A percentile compares a stretch with the other conserved stretches of the same genome.
Evolutionary conservation across 2,329 filamentous ascomycete species (phyloP).

Genomic region (Pezicula rhizophila): DNA sequence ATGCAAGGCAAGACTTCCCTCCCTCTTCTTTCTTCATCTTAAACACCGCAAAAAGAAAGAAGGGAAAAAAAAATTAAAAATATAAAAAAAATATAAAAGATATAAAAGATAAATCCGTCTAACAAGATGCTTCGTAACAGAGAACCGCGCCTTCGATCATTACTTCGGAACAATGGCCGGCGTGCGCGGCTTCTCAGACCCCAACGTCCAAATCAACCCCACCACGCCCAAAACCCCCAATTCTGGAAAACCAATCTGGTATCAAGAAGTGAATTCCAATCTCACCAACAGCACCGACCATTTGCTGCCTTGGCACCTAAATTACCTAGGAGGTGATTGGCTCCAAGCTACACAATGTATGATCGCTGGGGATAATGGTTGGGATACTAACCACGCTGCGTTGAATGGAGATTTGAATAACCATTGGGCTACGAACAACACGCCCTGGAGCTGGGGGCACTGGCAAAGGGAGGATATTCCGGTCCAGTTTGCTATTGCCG

Average conservation of each 20-base stretch:
- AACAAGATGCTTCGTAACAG: neutral
- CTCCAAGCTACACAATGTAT: conserved; percentile 48
- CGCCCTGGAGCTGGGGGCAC: conserved; percentile 46
- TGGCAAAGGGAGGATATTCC: conserved; percentile 46
- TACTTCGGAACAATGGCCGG: conserved; percentile 52
- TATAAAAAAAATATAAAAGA: too few relatives aligned
- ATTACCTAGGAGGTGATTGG: conserved; percentile 46
- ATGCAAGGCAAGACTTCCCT: conserved; percentile 39
- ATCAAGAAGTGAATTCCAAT: conserved; percentile 14
- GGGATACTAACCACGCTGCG: conserved; percentile 44
- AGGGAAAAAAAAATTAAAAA: too few relatives aligned
- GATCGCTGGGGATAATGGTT: conserved; percentile 44
- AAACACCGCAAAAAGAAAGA: neutral
- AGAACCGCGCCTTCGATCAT: conserved; percentile 18
- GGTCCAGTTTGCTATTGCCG: conserved; percentile 47
- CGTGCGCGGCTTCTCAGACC: conserved; percentile 48
- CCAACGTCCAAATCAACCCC: conserved; percentile 45
- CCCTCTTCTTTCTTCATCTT: conserved; percentile 26
- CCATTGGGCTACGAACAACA: conserved; percentile 48
- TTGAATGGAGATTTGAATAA: conserved; percentile 46
- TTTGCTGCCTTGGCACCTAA: conserved; percentile 48
- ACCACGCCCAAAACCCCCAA: neutral
- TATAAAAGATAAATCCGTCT: neutral
- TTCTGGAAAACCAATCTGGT: conserved; percentile 12
- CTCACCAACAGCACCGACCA: conserved; percentile 34